Evolutionary conservation across 345 rosid genomes (phyloP), one percentile per base, ranked within the genome.

Genomic region (Lagerstroemia speciosa): DNA sequence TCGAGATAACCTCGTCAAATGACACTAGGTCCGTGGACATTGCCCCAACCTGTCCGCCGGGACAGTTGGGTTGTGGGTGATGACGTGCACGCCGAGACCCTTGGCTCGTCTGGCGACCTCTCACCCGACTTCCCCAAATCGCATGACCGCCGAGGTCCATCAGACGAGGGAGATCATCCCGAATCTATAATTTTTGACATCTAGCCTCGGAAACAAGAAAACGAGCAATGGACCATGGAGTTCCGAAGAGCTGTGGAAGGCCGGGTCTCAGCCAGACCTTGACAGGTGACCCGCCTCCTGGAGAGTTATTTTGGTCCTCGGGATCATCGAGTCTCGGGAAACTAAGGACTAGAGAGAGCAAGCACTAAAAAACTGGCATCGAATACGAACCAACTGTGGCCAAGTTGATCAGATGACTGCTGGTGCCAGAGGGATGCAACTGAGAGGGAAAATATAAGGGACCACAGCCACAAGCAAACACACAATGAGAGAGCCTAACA

Each of bases 71-170:
- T 91, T 96, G 50, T 91, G 91, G 0, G 97, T 85, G 57, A 91
- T 86, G 3, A 91, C 90, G 65, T 84, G 80, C 96, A 91, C 89
- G 12, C 97, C 97, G 12, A 91, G 79, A 26, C 97, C 97, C 67
- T 86, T 91, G 40, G 89, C 96, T 41, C 96, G 81, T 37, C 96
- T 86, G 10, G 97, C 91, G 33, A 91, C 96, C 79, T 89, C 96
- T n/a, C 89, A 78, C 2, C 97, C 97, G 1, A 91, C 97, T 81
- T 91, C 89, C 1, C 97, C 97, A 61, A 89, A 91, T 6, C 97
- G 96, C 89, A 91, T 86, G 26, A 91, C 79, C 17, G 97, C 96
- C 31, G 89, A 29, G 8, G 96, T 91, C 77, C 87, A 87, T 24
- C 93, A 91, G 32, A 89, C 96, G 26, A 91, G 37, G 0, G 97